A percentile compares a stretch with the other conserved stretches of the same genome.
phyloP scores from a whole-genome alignment of 148 eudicot genomes.

The Nepenthes mirabilis region DNA sequence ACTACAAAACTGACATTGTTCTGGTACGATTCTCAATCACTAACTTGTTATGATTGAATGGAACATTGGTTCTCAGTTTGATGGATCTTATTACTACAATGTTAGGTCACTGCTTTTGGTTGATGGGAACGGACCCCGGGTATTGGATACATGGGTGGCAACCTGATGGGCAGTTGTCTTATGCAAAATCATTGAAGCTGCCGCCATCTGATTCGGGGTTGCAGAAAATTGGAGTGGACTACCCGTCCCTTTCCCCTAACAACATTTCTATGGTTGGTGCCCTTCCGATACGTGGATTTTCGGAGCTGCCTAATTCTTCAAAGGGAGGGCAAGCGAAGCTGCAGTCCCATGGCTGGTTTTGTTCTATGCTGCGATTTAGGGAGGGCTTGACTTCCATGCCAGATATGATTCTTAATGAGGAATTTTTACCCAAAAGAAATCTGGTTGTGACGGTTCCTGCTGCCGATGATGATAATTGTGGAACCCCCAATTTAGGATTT shows the following conservation, averaged over 20 bases:
- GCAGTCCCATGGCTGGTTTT: conserved; percentile 39
- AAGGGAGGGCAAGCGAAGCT: conserved; percentile 25
- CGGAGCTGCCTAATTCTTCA: conserved; percentile 15
- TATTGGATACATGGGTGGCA: conserved; percentile 35
- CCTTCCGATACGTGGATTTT: conserved; percentile 15
- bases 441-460: conserved; percentile 12
- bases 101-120: conserved; percentile 30
- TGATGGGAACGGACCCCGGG: conserved; percentile 58
- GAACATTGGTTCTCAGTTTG: not conserved
- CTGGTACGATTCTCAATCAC: conserved; percentile 22
- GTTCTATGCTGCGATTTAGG: conserved; percentile 32
- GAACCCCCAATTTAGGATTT: conserved; percentile 6
- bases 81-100: not conserved
- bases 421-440: not conserved
- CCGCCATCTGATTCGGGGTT: conserved; percentile 28
- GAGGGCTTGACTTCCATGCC: conserved; percentile 25
- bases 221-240: conserved; percentile 18
- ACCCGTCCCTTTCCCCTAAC: conserved; percentile 23
- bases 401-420: conserved; percentile 6
- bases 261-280: conserved; percentile 18
- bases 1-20: conserved; percentile 11
- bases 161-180: conserved; percentile 24
- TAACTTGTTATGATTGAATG: not conserved
- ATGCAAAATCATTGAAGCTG: conserved; percentile 16
- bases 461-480: conserved; percentile 5